Conservation (phyloP, 768 basidiomycete species). For the Megacollybia marginata region DNA sequence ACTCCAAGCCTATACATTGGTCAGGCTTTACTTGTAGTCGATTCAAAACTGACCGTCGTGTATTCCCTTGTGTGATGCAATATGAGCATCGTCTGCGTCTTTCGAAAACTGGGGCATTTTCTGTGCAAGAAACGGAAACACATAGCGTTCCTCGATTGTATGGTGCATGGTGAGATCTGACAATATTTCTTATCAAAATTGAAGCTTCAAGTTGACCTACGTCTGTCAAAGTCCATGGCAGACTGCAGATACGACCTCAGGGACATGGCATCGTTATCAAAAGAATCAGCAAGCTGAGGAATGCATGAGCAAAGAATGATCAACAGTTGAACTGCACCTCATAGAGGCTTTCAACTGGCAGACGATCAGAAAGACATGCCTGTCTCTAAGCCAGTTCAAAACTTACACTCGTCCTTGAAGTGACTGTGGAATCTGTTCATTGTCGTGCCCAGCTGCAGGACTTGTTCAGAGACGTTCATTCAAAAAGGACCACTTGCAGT, state of each 20-base stretch:
- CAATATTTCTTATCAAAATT: not conserved
- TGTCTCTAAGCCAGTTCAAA: not conserved
- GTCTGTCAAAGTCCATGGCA: conserved; percentile 29
- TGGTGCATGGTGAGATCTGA: conserved; percentile 50
- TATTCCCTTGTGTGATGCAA: conserved; percentile 44
- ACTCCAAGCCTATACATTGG: conserved; percentile 34
- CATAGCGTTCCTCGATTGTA: conserved; percentile 42
- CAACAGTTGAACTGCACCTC: conserved; percentile 20
- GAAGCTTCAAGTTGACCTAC: conserved; percentile 18
- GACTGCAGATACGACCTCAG: conserved; percentile 33
- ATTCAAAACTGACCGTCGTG: conserved; percentile 34
- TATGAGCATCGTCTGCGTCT: conserved; percentile 32
- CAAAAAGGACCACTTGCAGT: too few relatives aligned
- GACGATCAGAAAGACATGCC: not conserved
- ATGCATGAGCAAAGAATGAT: not conserved
- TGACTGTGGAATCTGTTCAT: conserved; percentile 23
- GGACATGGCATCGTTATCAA: conserved; percentile 33
- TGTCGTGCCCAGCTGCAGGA: too few relatives aligned
- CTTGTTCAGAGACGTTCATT: too few relatives aligned
- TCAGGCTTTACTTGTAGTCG: not conserved
- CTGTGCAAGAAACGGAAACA: conserved; percentile 45
- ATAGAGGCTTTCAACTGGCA: conserved; percentile 36
- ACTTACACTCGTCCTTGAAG: conserved; percentile 44
- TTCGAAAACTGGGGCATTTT: conserved; percentile 41
- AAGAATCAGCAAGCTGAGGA: conserved; percentile 44